phyloP scores from a whole-genome alignment of 148 eudicot species.

The Camellia japonica region DNA sequence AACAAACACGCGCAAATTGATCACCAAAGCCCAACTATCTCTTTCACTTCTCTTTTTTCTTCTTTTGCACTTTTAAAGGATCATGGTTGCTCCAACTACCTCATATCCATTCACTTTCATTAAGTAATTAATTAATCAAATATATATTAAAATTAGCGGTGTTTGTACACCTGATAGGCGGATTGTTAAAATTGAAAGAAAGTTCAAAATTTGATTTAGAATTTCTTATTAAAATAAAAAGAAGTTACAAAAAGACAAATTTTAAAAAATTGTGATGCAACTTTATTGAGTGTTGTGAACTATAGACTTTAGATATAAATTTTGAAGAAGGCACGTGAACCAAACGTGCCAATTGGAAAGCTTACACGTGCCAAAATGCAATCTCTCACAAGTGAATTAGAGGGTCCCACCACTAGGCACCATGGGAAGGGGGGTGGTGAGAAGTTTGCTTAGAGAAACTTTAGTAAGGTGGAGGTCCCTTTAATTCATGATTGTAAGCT shows the following conservation, averaged over 20 bases:
- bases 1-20: not conserved
- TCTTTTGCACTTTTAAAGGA: no score
- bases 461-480: not conserved
- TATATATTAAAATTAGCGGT: no score
- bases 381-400: not conserved
- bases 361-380: slow-evolving; percentile 8
- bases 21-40: not conserved
- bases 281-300: not conserved
- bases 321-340: not conserved
- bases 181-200: no score
- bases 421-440: not conserved
- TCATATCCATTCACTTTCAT: no score
- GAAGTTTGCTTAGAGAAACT: not conserved
- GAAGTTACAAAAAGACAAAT: no score
- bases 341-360: not conserved
- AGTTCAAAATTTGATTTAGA: no score
- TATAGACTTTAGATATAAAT: not conserved
- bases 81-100: no score
- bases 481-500: slow-evolving; percentile 10
- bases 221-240: no score
- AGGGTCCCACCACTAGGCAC: slow-evolving; percentile 6
- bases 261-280: no score
- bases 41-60: not conserved
- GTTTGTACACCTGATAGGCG: no score
- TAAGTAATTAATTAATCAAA: no score